Conservation (phyloP, 768 basidiomycete genomes). For the Neoboletus subvelutipes region DNA sequence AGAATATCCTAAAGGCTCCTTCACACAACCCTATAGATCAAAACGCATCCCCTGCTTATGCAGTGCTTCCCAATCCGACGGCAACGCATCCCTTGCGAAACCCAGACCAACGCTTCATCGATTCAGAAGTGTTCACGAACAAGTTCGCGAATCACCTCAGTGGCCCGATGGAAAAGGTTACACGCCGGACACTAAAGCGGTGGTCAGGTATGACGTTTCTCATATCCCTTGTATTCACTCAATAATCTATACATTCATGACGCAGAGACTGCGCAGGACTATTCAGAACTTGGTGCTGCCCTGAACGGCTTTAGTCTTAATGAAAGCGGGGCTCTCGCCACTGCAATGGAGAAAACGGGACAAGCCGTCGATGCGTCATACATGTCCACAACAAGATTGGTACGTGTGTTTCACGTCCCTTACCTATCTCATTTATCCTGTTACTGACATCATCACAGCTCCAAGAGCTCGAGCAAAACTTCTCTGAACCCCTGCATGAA, state of each 20-base stretch:
- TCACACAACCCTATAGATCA: slow-evolving; percentile 91
- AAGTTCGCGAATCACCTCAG: slow-evolving; percentile 92
- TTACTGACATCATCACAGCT: slow-evolving; percentile 49
- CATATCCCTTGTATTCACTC: slow-evolving; percentile 1
- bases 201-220: slow-evolving; percentile 73
- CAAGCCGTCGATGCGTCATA: slow-evolving; percentile 95
- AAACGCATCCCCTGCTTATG: slow-evolving; percentile 69
- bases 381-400: slow-evolving; percentile 87
- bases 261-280: slow-evolving; percentile 78
- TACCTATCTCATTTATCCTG: slow-evolving; percentile 2
- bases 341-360: slow-evolving; percentile 93
- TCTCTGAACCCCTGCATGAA: slow-evolving; percentile 94
- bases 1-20: slow-evolving; percentile 94
- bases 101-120: slow-evolving; percentile 93
- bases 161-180: slow-evolving; percentile 96
- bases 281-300: slow-evolving; percentile 87
- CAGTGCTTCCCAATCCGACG: slow-evolving; percentile 85
- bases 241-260: slow-evolving; percentile 4
- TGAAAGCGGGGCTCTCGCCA: slow-evolving; percentile 69
- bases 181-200: slow-evolving; percentile 85
- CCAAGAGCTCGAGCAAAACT: slow-evolving; percentile 91
- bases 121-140: slow-evolving; percentile 93
- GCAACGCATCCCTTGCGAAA: slow-evolving; percentile 84
- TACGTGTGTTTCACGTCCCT: slow-evolving; percentile 37
- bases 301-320: slow-evolving; percentile 93